Evolutionary conservation across 1,139 yeast genomes (phyloP), one percentile per base, ranked within the genome.

Genomic region (Suhomyces bribrorum): DNA sequence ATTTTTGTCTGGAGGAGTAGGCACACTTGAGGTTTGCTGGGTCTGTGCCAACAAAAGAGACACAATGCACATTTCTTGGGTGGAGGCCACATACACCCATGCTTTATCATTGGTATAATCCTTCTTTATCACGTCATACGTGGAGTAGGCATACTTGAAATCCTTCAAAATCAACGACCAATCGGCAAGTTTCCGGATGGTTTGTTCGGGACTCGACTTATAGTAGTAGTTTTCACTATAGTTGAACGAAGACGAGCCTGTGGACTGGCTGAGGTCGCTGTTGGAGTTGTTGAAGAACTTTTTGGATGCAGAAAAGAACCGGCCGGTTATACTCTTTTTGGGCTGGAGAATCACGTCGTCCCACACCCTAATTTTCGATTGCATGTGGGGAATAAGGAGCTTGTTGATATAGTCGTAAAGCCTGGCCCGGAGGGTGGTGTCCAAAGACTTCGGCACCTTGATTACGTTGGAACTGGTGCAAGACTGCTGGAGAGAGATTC

Each of bases 121-220:
- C 50, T 86, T 84, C 47, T 83, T 83, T 27, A 89, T 72, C 41
- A 87, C 60, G 45, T 92, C 97, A 57, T 92, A 92, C 0, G 90
- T 83, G 2, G 86, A 73, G 55, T 86, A 84, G 7, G 97, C 94
- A 46, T 81, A 83, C 56, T 83, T 83, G 68, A 86, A 92, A 62
- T 92, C 97, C 32, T 90, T 79, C 16, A 90, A 65, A 79, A 92
- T 86, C 51, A 92, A 78, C 6, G 92, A 81, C 88, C 95, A 88
- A 59, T 92, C 98, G 0, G 95, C 97, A 29, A 92, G 66, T 54
- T 86, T 85, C 36, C 97, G 68, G 24, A 89, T 71, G 33, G 79
- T 74, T 50, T 88, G 87, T 53, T 89, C 97, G 0, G 85, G 77
- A 0, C 90, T 72, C 1, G 79, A 64, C 34, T 77, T 76, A 38